Base-by-base conservation (phyloP, 2,329 filamentous ascomycete genomes). In the Botryotinia globosa region DNA sequence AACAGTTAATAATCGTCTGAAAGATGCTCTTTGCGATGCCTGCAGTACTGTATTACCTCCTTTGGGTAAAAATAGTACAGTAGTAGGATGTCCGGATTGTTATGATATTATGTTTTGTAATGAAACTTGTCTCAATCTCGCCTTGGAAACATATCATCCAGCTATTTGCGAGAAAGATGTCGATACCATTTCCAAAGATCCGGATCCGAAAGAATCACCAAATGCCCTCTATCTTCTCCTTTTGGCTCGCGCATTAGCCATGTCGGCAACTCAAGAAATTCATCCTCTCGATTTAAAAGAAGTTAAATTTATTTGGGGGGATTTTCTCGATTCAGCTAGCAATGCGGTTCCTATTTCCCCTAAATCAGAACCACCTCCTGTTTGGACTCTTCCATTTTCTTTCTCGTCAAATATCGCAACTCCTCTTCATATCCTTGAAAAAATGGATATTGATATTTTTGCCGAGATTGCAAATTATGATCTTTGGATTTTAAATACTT, bases 11-110 rank as follows among this genome's bases (percentile, higher is more conserved):
- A 96, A 96, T 80, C 90, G 94, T 44, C 87, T 96, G 20, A 94
- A 97, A 80, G 94, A 97, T 75, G 87, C 92, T 7, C 87, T 95
- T 44, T 98, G 95, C 82, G 95, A 98, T 81, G 94, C 94, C 22
- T 98, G 95, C 81, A 94, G 94, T 78, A 86, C 87, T 12, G 88
- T 89, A 37, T 86, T 97, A 9, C 92, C 92, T 0, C 85, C 86
- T 0, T 83, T 92, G 39, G 83, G 81, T 37, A 73, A 75, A 67
- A 81, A 86, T 14, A 84, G 79, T 67, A 82, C 79, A 71, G 87
- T 85, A 25, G 84, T 90, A 54, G 85, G 82, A 75, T 92, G 90
- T 75, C 83, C 85, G 7, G 87, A 89, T 51, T 91, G 90, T 79
- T 84, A 87, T 74, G 90, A 91, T 74, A 90, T 88, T 2, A 88